Conservation (phyloP, 176 grass and related monocot species). For the Oropetium thomaeum region DNA sequence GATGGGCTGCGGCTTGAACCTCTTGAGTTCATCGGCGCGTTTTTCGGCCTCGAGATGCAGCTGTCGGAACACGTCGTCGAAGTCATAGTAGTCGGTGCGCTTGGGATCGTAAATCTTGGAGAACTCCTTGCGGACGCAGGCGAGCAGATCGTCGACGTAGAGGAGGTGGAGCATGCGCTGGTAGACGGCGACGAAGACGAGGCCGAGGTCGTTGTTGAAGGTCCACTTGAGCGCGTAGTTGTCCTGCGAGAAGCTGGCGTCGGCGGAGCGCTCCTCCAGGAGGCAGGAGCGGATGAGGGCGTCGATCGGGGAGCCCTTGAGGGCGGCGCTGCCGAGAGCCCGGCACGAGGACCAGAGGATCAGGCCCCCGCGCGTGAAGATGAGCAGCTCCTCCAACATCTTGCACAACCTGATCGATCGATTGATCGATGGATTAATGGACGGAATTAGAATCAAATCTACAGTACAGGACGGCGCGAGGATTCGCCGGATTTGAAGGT, state of each 20-base stretch:
- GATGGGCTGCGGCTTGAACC: conserved; percentile 45
- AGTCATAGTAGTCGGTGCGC: conserved; percentile 40
- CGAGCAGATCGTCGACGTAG: conserved; percentile 85
- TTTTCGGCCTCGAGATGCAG: conserved; percentile 86
- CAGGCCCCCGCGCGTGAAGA: conserved; percentile 93
- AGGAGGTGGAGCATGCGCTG: conserved; percentile 87
- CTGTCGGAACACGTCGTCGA: conserved; percentile 66
- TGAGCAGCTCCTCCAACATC: conserved; percentile 96
- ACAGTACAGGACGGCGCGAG: too few species aligned
- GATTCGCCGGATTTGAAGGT: too few species aligned
- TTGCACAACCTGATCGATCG: too few species aligned
- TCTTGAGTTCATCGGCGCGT: conserved; percentile 76
- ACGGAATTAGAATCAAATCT: too few species aligned
- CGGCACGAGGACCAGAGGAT: conserved; percentile 91
- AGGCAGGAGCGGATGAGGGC: conserved; percentile 91
- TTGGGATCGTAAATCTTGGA: conserved; percentile 58
- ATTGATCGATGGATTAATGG: neutral
- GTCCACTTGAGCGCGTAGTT: conserved; percentile 86
- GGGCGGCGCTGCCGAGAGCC: conserved; percentile 45
- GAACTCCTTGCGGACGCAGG: conserved; percentile 63
- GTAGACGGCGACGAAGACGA: conserved; percentile 92
- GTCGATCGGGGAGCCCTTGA: conserved; percentile 91
- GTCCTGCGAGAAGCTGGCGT: conserved; percentile 63
- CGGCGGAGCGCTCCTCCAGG: conserved; percentile 89
- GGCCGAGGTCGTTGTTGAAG: conserved; percentile 90